Base-by-base conservation (phyloP, 2,329 filamentous ascomycete species). In the Orbilia blumenaviensis region DNA sequence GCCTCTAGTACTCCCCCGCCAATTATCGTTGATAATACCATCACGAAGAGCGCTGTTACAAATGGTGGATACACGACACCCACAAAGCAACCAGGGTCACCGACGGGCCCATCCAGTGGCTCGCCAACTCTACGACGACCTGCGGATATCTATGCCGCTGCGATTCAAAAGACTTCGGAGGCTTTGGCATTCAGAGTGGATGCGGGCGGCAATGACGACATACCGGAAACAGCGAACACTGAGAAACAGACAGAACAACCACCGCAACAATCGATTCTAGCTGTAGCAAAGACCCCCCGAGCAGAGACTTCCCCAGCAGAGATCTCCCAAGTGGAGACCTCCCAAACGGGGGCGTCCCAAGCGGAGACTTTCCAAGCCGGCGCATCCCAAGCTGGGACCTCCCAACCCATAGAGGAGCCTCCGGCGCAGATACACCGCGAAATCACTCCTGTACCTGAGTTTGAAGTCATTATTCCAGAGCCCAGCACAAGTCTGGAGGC, bases 101-200 rank as follows among this genome's bases (percentile, higher is more conserved):
- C 56, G 1, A 60, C 48, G 25, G 63, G 62, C 10, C 42, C 52
- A 14, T 16, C 23, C 23, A 50, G 61, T 12, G 44, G 42, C 10
- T 58, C 71, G 3, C 71, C 71, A 10, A 68, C 63, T n/a, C 27
- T 68, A 25, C 64, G 64, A 7, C 72, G 60, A 25, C 66, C 72
- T 14, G 72, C 66, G 4, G 72, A 77, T 12, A 71, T 71, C 8
- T 77, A 77, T 36, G 72, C 64, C 2, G 52, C 71, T 34, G 71
- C 63, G 8, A 67, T 60, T 48, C 54, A 50, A 9, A 29, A 58
- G 4, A 27, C 62, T 18, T 48, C 54, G 3, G 46, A 63, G 6
- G 23, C 44, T 3, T 63, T 63, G 3, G 25, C 32, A 2, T 25
- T 67, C 23, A 48, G 44, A 1, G 62, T 67, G 25, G 62, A 67